Evolutionary conservation across 2,329 filamentous ascomycete genomes (phyloP).

Genomic region (Fonsecaea pedrosoi): DNA sequence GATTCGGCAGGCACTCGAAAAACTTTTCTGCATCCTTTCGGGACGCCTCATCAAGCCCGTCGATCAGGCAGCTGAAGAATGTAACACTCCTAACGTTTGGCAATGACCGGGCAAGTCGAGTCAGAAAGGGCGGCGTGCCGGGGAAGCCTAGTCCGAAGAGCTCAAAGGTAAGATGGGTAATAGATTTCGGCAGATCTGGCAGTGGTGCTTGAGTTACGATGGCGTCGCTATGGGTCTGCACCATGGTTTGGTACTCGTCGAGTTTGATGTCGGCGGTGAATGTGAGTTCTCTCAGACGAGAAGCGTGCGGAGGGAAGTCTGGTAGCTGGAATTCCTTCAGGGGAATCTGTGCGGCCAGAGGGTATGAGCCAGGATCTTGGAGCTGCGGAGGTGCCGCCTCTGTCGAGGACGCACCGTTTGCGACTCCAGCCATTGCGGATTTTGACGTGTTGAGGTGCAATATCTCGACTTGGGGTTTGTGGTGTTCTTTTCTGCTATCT

Average conservation of each 20-base stretch:
- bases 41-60: constrained; percentile 50
- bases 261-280: constrained; percentile 59
- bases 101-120: constrained; percentile 48
- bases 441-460: not conserved
- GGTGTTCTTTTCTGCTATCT: not conserved
- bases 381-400: not conserved
- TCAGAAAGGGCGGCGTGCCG: constrained; percentile 49
- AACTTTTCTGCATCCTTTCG: constrained; percentile 51
- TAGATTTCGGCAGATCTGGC: constrained; percentile 48
- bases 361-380: constrained; percentile 23
- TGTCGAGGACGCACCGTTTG: not conserved
- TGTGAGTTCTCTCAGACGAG: constrained; percentile 53
- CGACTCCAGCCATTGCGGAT: constrained; percentile 4
- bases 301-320: constrained; percentile 53
- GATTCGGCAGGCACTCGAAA: constrained; percentile 46
- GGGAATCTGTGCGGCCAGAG: constrained; percentile 56
- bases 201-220: constrained; percentile 42
- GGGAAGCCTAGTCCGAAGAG: constrained; percentile 58
- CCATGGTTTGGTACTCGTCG: constrained; percentile 52
- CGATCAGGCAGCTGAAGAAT: constrained; percentile 55
- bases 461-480: not conserved
- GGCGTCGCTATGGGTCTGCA: constrained; percentile 38
- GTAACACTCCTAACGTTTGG: constrained; percentile 53
- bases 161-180: constrained; percentile 56
- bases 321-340: constrained; percentile 55